phyloP scores from a whole-genome alignment of 805 yeast genomes.

The Candida sanyiensis region DNA sequence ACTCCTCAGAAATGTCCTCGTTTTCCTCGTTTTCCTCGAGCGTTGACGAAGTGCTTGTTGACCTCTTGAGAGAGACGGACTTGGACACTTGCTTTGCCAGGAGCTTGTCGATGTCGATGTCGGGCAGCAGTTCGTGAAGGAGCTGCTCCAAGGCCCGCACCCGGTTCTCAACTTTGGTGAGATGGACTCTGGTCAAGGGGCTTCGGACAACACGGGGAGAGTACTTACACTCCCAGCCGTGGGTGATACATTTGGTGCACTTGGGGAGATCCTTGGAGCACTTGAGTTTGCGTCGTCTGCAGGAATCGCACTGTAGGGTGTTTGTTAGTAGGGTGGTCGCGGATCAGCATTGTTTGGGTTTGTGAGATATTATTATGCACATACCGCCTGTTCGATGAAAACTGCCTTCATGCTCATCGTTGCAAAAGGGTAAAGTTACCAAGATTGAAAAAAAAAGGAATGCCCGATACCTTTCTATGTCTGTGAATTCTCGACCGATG shows the following conservation, averaged over 20 bases:
- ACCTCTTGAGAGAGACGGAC: conserved; percentile 2
- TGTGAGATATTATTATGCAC: no score
- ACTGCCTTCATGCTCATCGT: conserved; percentile 1
- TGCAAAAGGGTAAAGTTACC: no score
- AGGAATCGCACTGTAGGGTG: conserved; percentile 58
- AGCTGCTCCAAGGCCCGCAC: conserved; percentile 42
- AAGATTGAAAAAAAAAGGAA: no score
- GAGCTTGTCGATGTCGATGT: conserved; percentile 38
- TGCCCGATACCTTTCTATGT: no score
- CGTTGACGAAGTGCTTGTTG: conserved; percentile 5
- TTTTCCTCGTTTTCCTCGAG: background rate
- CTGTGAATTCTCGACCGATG: no score
- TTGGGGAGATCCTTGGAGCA: conserved; percentile 76
- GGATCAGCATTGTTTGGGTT: no score
- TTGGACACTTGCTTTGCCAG: conserved; percentile 20
- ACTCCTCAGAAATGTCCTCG: background rate
- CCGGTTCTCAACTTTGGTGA: conserved; percentile 67
- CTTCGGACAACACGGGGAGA: conserved; percentile 75
- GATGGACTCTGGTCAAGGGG: conserved; percentile 75
- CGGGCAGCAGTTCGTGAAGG: conserved; percentile 39
- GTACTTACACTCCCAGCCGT: conserved; percentile 69
- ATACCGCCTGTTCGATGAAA: conserved; percentile 3
- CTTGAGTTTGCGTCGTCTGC: conserved; percentile 71
- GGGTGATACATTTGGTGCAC: conserved; percentile 68
- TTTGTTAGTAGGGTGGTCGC: no score